Evolutionary conservation across 148 eudicot genomes (phyloP).

Genomic region (Camellia sinensis): DNA sequence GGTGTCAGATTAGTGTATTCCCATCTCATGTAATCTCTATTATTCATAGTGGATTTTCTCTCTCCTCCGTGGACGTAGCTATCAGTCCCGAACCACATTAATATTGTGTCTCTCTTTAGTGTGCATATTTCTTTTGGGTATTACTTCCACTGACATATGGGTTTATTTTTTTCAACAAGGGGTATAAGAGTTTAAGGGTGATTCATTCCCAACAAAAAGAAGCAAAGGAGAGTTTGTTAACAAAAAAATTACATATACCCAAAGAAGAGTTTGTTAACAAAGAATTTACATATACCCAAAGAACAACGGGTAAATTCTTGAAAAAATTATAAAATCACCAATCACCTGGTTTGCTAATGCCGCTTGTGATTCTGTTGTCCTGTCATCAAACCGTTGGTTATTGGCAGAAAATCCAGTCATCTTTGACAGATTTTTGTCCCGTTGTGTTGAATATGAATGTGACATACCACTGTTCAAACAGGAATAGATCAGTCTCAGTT

Average conservation of each 20-base stretch:
- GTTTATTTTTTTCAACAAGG: too few species aligned
- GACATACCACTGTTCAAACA: slow-evolving; percentile 60
- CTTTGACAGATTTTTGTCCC: slow-evolving; percentile 55
- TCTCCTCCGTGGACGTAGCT: too few species aligned
- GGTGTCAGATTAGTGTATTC: too few species aligned
- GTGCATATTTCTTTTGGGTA: too few species aligned
- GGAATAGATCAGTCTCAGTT: neutral
- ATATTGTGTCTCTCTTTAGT: too few species aligned
- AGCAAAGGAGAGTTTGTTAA: neutral
- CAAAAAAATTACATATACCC: neutral
- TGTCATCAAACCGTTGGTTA: slow-evolving; percentile 47
- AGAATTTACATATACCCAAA: neutral
- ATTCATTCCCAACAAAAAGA: neutral
- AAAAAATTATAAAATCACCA: slow-evolving; percentile 28
- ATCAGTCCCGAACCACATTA: too few species aligned
- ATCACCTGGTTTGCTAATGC: slow-evolving; percentile 53
- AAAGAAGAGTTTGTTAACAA: neutral
- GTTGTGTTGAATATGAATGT: slow-evolving; percentile 56
- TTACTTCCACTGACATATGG: too few species aligned
- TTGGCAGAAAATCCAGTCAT: slow-evolving; percentile 39
- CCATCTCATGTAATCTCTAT: too few species aligned
- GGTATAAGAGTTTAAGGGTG: too few species aligned
- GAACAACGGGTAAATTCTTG: neutral
- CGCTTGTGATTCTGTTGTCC: slow-evolving; percentile 43
- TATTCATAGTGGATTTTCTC: too few species aligned